Base-by-base conservation (phyloP, 306 rosid species). In the Boehmeria nivea region DNA sequence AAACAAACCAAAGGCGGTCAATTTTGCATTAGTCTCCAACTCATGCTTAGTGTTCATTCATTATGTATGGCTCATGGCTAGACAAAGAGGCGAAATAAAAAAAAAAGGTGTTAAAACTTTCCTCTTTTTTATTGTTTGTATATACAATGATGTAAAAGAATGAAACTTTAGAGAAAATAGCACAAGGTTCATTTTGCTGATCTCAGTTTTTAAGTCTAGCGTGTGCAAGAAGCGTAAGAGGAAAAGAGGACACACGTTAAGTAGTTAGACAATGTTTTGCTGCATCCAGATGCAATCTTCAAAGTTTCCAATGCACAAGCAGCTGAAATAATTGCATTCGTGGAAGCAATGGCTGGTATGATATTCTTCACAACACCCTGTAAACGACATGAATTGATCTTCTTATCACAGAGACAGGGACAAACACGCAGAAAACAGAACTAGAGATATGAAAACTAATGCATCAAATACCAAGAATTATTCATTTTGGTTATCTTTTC, bases 341-440 rank as follows among this genome's bases (percentile, higher is more conserved):
- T 87, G 34, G 98, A 91, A 61, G 98, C 96, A 74, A 91, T 87
- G 33, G 96, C 98, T 0, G 98, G 98, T 60, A 91, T 84, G 67
- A 91, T 87, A 57, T 91, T 91, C 87, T 87, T 91, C 79, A 91
- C 98, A 57, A 87, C 98, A 56, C 98, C 98, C 98, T 86, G 66
- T 48, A 64, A 67, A 77, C 59, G 60, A 25, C 54, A 63, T 33
- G 19, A 38, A 50, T 48, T n/a, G 65, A 36, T 45, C 60, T 15
- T 40, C 37, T 17, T 61, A 17, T n/a, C 48, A 53, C 40, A 65
- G n/a, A 28, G 59, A 68, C 20, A 24, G 16, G 40, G 38, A 68
- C 27, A 28, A 21, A 48, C 4, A 42, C 2, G 31, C 45, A 33
- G 33, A 45, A 50, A 31, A 6, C 36, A 4, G 2, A 31, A 31